phyloP scores from a whole-genome alignment of 768 basidiomycete species.

The Atractiella rhizophila region DNA sequence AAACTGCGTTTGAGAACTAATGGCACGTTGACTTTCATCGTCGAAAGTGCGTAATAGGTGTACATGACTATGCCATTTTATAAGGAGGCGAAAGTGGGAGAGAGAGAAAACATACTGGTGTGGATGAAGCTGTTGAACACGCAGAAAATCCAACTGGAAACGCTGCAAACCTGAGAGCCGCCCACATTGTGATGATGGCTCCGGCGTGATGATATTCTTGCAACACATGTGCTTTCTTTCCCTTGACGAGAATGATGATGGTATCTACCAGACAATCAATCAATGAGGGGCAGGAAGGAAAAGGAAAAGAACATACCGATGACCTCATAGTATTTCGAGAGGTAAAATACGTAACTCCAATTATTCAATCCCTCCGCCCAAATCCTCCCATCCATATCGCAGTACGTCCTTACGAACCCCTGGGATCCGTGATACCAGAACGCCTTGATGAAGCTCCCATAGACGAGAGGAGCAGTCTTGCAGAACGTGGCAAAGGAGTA shows the following conservation, averaged over 20 bases:
- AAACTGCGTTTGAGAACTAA: conserved; percentile 14
- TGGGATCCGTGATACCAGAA: neutral
- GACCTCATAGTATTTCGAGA: conserved; percentile 13
- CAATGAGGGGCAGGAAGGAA: no score
- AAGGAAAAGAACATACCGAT: no score
- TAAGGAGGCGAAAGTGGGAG: no score
- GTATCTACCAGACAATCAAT: no score
- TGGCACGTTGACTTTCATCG: conserved; percentile 15
- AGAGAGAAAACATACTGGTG: neutral
- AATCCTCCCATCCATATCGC: conserved; percentile 1
- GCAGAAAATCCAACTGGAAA: conserved; percentile 12
- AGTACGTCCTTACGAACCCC: neutral
- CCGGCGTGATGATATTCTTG: conserved; percentile 18
- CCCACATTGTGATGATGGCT: conserved; percentile 14
- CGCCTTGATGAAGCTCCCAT: conserved; percentile 1
- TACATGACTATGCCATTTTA: no score
- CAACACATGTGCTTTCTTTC: conserved; percentile 14
- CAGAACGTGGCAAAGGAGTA: conserved; percentile 17
- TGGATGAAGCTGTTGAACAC: conserved; percentile 17
- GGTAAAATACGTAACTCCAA: conserved; percentile 12
- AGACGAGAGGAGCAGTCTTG: neutral
- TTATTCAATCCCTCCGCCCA: conserved; percentile 8
- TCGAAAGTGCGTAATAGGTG: conserved; percentile 17
- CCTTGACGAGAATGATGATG: conserved; percentile 17
- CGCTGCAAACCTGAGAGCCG: conserved; percentile 8